Conservation (phyloP, 257 asterid species). For the Nicotiana paniculata region DNA sequence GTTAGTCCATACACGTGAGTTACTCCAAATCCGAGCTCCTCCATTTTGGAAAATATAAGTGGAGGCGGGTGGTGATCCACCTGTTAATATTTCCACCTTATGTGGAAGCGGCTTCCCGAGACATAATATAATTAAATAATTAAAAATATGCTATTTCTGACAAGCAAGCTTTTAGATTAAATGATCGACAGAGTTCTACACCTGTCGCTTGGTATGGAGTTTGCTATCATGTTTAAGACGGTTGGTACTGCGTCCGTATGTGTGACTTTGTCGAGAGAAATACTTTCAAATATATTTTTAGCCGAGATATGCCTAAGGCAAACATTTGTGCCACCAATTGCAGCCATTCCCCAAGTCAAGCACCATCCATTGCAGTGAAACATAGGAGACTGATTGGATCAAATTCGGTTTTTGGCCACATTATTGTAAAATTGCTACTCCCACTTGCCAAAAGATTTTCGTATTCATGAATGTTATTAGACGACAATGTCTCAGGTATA, state of each 20-base stretch:
- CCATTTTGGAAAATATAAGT: constrained; percentile 22
- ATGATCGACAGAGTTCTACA: too few species aligned
- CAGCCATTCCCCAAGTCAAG: constrained; percentile 27
- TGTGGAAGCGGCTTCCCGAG: constrained; percentile 16
- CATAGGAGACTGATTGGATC: constrained; percentile 37
- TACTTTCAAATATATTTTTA: constrained; percentile 11
- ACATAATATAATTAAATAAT: too few species aligned
- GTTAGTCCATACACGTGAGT: constrained; percentile 31
- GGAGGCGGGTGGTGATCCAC: constrained; percentile 32
- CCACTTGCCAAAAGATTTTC: constrained; percentile 22
- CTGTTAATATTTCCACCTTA: constrained; percentile 21
- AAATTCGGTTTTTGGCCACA: constrained; percentile 26
- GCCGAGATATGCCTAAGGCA: constrained; percentile 21
- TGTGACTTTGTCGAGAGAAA: constrained; percentile 17
- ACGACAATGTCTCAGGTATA: neutral
- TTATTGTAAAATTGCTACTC: constrained; percentile 5
- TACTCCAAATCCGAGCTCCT: constrained; percentile 24
- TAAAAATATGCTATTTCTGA: too few species aligned
- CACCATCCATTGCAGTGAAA: constrained; percentile 40
- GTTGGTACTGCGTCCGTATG: constrained; percentile 35
- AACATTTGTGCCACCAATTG: constrained; percentile 26
- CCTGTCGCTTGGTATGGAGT: neutral
- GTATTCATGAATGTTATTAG: neutral
- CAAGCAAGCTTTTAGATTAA: too few species aligned
- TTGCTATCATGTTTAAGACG: constrained; percentile 26